Conservation (phyloP, 1,284 basidiomycete genomes). For the Microbotryum scabiosae region DNA sequence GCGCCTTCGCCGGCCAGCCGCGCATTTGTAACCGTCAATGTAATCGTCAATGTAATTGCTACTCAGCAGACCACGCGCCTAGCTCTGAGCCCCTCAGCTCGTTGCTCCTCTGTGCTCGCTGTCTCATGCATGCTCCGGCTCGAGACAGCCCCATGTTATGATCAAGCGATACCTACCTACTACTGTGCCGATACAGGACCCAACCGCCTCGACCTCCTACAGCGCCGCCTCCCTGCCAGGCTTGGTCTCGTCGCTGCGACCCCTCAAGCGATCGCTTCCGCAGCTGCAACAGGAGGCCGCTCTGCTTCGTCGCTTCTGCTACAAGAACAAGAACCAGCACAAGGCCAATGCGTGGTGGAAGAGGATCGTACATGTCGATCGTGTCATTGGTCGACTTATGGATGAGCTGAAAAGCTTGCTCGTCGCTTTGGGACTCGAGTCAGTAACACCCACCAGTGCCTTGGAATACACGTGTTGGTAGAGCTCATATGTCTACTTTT, state of each 20-base stretch:
- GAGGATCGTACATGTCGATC: slow-evolving; percentile 19
- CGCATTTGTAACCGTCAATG: no score
- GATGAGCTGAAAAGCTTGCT: slow-evolving; percentile 16
- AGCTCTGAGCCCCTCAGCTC: no score
- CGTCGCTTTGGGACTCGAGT: slow-evolving; percentile 13
- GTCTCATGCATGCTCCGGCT: no score
- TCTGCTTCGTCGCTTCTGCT: slow-evolving; percentile 24
- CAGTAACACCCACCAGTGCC: not conserved
- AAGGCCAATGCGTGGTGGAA: slow-evolving; percentile 25
- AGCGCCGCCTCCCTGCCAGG: slow-evolving; percentile 13
- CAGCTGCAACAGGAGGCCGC: slow-evolving; percentile 16
- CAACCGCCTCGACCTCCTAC: not conserved
- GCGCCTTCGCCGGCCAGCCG: no score
- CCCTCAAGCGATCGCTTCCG: slow-evolving; percentile 9
- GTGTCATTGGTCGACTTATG: not conserved
- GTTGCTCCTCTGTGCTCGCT: no score
- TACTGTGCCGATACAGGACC: no score
- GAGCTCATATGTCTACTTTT: no score
- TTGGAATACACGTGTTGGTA: no score
- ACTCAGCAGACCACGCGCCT: no score
- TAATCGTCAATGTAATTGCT: no score
- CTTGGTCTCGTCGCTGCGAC: slow-evolving; percentile 25
- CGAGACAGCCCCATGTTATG: no score
- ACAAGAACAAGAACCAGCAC: slow-evolving; percentile 33
- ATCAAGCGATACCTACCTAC: no score